Evolutionary conservation across 805 yeast species (phyloP).

Genomic region (Hanseniaspora valbyensis): DNA sequence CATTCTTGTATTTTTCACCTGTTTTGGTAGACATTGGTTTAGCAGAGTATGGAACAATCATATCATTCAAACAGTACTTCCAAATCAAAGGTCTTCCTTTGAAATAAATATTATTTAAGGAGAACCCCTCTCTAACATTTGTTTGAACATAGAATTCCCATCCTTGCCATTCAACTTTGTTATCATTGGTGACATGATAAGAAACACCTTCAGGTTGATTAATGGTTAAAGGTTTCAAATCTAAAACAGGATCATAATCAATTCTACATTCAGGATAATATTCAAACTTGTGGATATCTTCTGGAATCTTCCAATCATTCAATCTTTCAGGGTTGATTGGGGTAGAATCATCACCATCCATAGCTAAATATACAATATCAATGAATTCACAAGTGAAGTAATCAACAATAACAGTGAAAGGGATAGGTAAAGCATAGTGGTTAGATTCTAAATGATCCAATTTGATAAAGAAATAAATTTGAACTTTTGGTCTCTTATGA

Average conservation of each 20-base stretch:
- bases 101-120: constrained; percentile 57
- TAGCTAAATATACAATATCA: constrained; percentile 64
- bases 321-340: constrained; percentile 10
- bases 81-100: constrained; percentile 68
- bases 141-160: constrained; percentile 69
- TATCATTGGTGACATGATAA: constrained; percentile 43
- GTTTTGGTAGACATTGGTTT: constrained; percentile 31
- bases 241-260: constrained; percentile 38
- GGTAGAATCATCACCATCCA: constrained; percentile 47
- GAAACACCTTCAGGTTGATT: constrained; percentile 75
- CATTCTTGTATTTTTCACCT: constrained; percentile 37
- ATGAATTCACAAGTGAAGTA: constrained; percentile 47
- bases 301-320: constrained; percentile 28
- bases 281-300: constrained; percentile 58
- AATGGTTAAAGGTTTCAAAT: constrained; percentile 54
- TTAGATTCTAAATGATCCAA: constrained; percentile 60
- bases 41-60: constrained; percentile 84
- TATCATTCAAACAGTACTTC: constrained; percentile 63
- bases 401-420: constrained; percentile 64
- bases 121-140: constrained; percentile 70
- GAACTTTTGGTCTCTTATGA: constrained; percentile 46
- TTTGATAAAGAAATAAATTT: constrained; percentile 65
- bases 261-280: constrained; percentile 64
- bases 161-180: constrained; percentile 66
- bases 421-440: constrained; percentile 64